phyloP scores from a whole-genome alignment of 106 monocot genomes.

The Alisma plantagoaquatica region DNA sequence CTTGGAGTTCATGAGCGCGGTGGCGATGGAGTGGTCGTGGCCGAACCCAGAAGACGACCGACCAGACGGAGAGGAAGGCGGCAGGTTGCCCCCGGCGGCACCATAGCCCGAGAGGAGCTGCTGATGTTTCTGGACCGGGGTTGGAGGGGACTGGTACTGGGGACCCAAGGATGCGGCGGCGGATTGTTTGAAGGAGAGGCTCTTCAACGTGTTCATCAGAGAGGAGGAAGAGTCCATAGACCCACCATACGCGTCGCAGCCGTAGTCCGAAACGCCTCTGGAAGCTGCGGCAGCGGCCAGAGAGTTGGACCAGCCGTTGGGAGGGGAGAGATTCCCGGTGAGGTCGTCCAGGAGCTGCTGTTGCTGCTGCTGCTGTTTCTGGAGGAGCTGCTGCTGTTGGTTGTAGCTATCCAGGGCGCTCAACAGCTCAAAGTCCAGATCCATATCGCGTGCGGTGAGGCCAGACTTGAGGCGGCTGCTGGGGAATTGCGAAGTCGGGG shows the following conservation, averaged over 20 bases:
- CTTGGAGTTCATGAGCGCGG: constrained; percentile 61
- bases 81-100: constrained; percentile 9
- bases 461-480: constrained; percentile 49
- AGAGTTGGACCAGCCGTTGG: constrained; percentile 20
- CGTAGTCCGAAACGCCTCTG: constrained; percentile 16
- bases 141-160: constrained; percentile 18
- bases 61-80: constrained; percentile 25
- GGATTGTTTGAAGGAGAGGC: constrained; percentile 25
- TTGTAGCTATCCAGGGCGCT: too few relatives aligned
- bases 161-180: neutral
- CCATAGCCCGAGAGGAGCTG: constrained; percentile 26
- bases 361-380: constrained; percentile 35
- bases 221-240: constrained; percentile 25
- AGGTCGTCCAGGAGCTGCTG: constrained; percentile 52
- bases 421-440: constrained; percentile 46
- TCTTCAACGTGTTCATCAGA: constrained; percentile 28
- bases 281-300: neutral
- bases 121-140: constrained; percentile 18
- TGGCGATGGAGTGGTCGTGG: constrained; percentile 54
- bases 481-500: constrained; percentile 24
- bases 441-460: constrained; percentile 39
- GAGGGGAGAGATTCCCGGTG: constrained; percentile 26
- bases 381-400: too few relatives aligned
- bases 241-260: constrained; percentile 16
- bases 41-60: constrained; percentile 31